Base-by-base conservation (phyloP, 1,284 basidiomycete species). In the Heterobasidion annosum region DNA sequence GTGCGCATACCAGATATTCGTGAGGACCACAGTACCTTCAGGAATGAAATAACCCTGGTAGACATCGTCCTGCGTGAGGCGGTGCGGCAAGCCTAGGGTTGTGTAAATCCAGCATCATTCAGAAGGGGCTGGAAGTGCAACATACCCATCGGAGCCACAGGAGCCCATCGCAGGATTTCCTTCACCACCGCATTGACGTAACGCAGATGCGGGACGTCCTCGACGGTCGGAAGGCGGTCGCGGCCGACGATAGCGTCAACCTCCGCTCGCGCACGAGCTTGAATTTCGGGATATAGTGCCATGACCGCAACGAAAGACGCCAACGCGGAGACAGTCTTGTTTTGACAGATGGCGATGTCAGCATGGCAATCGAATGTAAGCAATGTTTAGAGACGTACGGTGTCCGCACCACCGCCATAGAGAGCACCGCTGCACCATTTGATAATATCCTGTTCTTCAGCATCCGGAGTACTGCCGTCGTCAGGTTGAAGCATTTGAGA, bases 341-440 rank as follows among this genome's bases (percentile, higher is more conserved):
- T 15, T n/a, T 18, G 10, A 12, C 12, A n/a, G 50, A 5, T 3
- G 12, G 19, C 3, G n/a, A 25, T 10, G 10, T 8, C 16, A 43
- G 35, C 15, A 19, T 19, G 13, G 1, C 46, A 18, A 10, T 9
- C 13, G 9, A 32, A 6, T 18, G 25, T 48, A 16, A 32, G 16
- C 16, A 9, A 15, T 19, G 1, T 25, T 8, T 8, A 32, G 16
- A 15, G 13, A 25, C 51, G 25, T 48, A 75, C 77, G 2, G 75
- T 79, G 54, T 78, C 76, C 32, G 74, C 72, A 19, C 75, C 77
- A 4, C 73, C 77, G 33, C 65, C 58, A 56, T 72, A 76, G 16
- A 74, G 60, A 0, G 67, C 68, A 7, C 64, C 65, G 34, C 62
- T 62, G 48, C 64, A 66, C 67, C 66, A 70, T 51, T 64, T 68